Evolutionary conservation across 2,329 filamentous ascomycete species (phyloP).

Genomic region (Parafenestella ontariensis): DNA sequence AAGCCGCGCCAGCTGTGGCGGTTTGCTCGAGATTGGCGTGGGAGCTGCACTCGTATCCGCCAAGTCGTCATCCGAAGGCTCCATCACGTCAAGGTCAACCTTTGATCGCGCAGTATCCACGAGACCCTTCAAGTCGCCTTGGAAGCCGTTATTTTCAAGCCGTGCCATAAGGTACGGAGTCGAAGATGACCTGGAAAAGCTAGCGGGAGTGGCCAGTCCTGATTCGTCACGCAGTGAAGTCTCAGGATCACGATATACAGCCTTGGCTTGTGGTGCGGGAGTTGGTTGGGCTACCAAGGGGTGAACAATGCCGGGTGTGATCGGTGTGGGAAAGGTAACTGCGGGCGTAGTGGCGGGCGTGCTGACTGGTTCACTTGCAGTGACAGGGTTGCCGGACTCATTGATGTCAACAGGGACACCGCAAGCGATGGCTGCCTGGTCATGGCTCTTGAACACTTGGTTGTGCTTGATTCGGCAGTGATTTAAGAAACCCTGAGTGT

Average conservation of each 20-base stretch:
- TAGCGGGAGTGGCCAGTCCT: conserved; percentile 20
- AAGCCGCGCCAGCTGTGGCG: conserved; percentile 43
- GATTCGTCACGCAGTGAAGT: conserved; percentile 22
- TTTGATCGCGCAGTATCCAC: conserved; percentile 46
- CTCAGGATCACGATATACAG: conserved; percentile 41
- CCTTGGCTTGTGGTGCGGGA: conserved; percentile 35
- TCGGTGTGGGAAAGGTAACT: conserved; percentile 35
- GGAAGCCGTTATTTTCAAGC: conserved; percentile 51
- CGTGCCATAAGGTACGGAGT: conserved; percentile 53
- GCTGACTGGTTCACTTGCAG: conserved; percentile 40
- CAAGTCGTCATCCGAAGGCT: conserved; percentile 46
- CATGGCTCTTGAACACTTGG: conserved; percentile 92
- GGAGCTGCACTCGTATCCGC: conserved; percentile 36
- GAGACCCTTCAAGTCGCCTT: conserved; percentile 48
- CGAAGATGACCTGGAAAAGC: conserved; percentile 49
- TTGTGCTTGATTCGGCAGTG: conserved; percentile 97
- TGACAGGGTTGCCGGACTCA: conserved; percentile 53
- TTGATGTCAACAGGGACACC: conserved; percentile 81
- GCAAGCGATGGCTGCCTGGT: conserved; percentile 87
- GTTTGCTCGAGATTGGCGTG: conserved; percentile 36
- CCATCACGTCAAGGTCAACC: conserved; percentile 46
- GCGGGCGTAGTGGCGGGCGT: conserved; percentile 37
- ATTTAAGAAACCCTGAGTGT: conserved; percentile 98
- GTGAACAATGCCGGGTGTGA: conserved; percentile 45
- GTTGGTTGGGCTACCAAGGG: conserved; percentile 40